Base-by-base conservation (phyloP, 257 asterid genomes). In the Leptodermis oblonga region DNA sequence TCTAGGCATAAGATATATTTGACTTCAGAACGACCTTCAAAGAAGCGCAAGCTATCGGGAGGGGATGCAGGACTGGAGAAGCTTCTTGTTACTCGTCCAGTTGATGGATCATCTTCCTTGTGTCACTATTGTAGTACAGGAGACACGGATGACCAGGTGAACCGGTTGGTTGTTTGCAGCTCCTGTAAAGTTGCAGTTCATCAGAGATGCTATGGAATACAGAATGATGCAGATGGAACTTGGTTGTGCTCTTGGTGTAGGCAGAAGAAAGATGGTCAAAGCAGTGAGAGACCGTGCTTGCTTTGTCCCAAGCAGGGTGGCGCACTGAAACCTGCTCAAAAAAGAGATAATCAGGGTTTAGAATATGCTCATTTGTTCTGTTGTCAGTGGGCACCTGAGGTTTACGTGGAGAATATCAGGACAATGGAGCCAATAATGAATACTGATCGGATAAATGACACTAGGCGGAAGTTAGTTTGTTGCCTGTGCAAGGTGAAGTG, bases 221-320 rank as follows among this genome's bases (percentile, higher is more conserved):
- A 88, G 76, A 95, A 84, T 76, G 95, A 87, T 74, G 88, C 78
- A 9, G 92, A 83, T 48, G 80, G 81, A 62, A 82, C 84, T 36
- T 94, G 97, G 97, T 54, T 80, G 72, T 94, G 99, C 79, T 85
- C 99, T 22, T 91, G 97, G 97, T 94, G 99, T 77, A 87, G 85
- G 75, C 71, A 74, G 79, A 84, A 79, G 72, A 79, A 74, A 74
- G 81, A 69, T 63, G 78, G 41, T 34, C 80, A 71, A 43, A 81
- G 52, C 34, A 61, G 45, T 43, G 86, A 74, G 72, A 84, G 78
- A 69, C 96, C 91, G 1, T 94, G 99, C 73, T 75, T 85, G 78
- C 95, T 94, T 71, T 94, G 99, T 77, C 93, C 97, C 3, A 89
- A 80, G 81, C 76, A 81, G 59, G 96, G 92, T 51, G 99, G 99